Percentiles rank a stretch among this genome's conserved stretches.
These are phyloP conservation scores for Ceratocystis huliohia DNA, from an alignment of 2,329 filamentous ascomycete species.

Conservation along the genomic window DNA sequence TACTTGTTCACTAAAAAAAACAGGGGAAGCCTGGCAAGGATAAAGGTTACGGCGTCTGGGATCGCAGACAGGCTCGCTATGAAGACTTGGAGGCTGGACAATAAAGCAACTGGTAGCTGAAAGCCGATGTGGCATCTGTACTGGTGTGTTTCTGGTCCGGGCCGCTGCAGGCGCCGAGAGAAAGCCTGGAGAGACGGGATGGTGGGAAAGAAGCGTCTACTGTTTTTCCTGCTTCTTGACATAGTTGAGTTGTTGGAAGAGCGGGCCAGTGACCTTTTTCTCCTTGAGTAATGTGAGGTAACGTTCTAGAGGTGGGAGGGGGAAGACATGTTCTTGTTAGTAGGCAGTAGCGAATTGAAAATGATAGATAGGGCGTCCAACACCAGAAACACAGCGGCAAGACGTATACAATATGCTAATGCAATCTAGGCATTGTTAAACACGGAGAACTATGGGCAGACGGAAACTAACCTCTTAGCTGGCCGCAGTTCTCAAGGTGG, in stretches of 20 bases:
- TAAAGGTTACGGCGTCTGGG: constrained; percentile 15
- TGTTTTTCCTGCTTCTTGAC: constrained; percentile 38
- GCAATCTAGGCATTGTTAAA: neutral
- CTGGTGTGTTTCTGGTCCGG: neutral
- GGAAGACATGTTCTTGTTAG: constrained; percentile 16
- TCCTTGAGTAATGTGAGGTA: constrained; percentile 68
- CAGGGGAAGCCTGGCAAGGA: neutral
- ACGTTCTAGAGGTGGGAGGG: constrained; percentile 44
- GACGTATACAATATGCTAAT: neutral
- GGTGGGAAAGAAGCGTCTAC: constrained; percentile 6
- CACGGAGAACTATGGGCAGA: neutral
- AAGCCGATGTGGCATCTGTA: constrained; percentile 18
- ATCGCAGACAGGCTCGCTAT: constrained; percentile 9
- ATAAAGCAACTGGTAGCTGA: constrained; percentile 16
- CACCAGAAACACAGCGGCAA: neutral
- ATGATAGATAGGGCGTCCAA: neutral
- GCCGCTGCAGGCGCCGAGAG: neutral
- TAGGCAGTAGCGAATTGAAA: neutral
- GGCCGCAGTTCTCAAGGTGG: constrained; percentile 76
- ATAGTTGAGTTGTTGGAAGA: constrained; percentile 72
- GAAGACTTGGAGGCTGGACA: neutral
- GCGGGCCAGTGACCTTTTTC: constrained; percentile 63
- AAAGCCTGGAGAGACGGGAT: neutral
- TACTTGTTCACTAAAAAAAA: neutral
- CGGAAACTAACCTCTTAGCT: constrained; percentile 56